phyloP scores from a whole-genome alignment of 208 protist species.

The Phytomonas sp. region DNA sequence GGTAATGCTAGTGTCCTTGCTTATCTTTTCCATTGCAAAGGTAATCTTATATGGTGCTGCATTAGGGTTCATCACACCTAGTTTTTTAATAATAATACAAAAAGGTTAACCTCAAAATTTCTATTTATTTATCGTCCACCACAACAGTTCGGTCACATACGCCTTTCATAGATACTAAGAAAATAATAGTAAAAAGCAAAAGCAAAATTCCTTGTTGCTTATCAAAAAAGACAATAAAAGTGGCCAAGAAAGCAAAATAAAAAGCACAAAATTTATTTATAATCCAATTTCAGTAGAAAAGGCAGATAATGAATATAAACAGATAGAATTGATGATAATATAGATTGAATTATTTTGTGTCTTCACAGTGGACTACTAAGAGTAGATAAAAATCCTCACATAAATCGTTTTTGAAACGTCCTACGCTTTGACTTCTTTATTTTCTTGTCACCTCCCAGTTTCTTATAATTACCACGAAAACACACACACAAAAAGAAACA shows the following conservation, averaged over 20 bases:
- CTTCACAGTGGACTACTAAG: not conserved
- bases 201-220: not conserved
- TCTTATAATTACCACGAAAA: not conserved
- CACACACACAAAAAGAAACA: not conserved
- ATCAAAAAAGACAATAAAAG: not conserved
- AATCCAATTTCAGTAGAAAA: not conserved
- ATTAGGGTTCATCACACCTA: not conserved
- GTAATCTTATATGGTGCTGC: not conserved
- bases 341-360: not conserved
- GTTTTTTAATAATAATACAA: not conserved
- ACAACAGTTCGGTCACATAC: not conserved
- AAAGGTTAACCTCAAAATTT: slow-evolving; percentile 1
- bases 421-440: not conserved
- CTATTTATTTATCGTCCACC: not conserved
- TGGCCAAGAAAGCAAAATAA: not conserved
- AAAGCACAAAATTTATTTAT: not conserved
- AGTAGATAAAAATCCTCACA: not conserved
- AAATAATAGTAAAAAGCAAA: slow-evolving; percentile 7
- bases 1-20: not conserved
- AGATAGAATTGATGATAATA: not conserved
- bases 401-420: not conserved
- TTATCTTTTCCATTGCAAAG: not conserved
- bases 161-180: not conserved
- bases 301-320: not conserved
- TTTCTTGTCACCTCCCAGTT: not conserved